phyloP scores from a whole-genome alignment of 1,284 basidiomycete genomes.

The Cerioporus squamosus region DNA sequence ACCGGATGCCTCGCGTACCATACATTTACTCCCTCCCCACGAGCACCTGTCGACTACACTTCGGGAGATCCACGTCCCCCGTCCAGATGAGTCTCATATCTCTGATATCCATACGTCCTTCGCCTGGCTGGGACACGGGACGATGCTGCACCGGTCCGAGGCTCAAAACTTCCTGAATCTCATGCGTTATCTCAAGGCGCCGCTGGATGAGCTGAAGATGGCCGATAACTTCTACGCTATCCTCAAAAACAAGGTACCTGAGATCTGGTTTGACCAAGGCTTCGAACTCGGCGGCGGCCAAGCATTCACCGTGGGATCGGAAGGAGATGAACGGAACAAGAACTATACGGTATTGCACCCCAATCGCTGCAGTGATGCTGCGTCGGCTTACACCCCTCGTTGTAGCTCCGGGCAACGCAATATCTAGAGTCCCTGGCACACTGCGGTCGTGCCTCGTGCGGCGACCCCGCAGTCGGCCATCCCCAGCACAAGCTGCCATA shows the following conservation, averaged over 20 bases:
- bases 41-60: slow-evolving; percentile 57
- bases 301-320: slow-evolving; percentile 63
- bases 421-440: slow-evolving; percentile 42
- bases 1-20: slow-evolving; percentile 34
- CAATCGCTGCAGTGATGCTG: slow-evolving; percentile 7
- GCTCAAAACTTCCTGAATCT: slow-evolving; percentile 54
- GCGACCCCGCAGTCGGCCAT: slow-evolving; percentile 4
- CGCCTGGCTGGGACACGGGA: slow-evolving; percentile 70
- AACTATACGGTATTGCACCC: slow-evolving; percentile 55
- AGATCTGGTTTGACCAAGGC: slow-evolving; percentile 66
- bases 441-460: slow-evolving; percentile 27
- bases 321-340: slow-evolving; percentile 61
- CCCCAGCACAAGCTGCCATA: slow-evolving; percentile 25
- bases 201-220: slow-evolving; percentile 61
- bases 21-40: slow-evolving; percentile 64
- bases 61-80: slow-evolving; percentile 29
- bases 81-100: slow-evolving; percentile 14
- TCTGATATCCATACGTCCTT: slow-evolving; percentile 55
- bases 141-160: slow-evolving; percentile 51
- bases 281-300: slow-evolving; percentile 61
- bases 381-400: not conserved
- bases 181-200: slow-evolving; percentile 46
- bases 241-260: slow-evolving; percentile 52
- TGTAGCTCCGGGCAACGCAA: slow-evolving; percentile 44
- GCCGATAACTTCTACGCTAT: slow-evolving; percentile 74